phyloP scores from a whole-genome alignment of 768 basidiomycete genomes.

The Pholiota microspora region DNA sequence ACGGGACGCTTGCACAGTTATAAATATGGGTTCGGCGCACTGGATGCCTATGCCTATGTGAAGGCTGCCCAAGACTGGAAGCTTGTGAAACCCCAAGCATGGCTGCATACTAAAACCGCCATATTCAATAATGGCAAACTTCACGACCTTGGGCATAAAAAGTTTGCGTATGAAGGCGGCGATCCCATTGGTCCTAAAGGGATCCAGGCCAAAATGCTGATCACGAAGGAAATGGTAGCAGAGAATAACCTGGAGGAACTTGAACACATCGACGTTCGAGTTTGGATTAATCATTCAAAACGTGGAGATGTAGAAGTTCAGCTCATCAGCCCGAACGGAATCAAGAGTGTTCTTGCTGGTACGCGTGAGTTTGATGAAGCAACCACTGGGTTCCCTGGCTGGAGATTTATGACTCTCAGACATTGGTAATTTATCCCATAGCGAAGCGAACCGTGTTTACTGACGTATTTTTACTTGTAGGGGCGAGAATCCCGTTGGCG shows the following conservation, averaged over 20 bases:
- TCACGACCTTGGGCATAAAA: constrained; percentile 32
- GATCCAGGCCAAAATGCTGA: constrained; percentile 52
- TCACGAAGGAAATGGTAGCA: constrained; percentile 64
- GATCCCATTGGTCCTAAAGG: constrained; percentile 63
- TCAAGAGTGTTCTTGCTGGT: constrained; percentile 80
- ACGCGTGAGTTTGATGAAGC: constrained; percentile 64
- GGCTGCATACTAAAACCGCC: constrained; percentile 74
- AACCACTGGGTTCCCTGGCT: constrained; percentile 75
- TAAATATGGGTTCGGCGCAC: constrained; percentile 92
- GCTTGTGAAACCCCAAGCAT: constrained; percentile 90
- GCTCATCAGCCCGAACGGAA: constrained; percentile 77
- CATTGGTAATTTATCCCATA: constrained; percentile 69
- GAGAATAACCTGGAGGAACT: constrained; percentile 80
- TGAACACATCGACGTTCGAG: constrained; percentile 88
- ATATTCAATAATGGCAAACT: constrained; percentile 62
- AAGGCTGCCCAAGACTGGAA: constrained; percentile 77
- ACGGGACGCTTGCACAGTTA: constrained; percentile 65
- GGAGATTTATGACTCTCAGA: constrained; percentile 96
- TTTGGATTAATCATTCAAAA: constrained; percentile 85
- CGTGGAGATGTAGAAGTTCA: constrained; percentile 94
- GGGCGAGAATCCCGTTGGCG: constrained; percentile 89
- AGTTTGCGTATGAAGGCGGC: constrained; percentile 60
- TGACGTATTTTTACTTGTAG: constrained; percentile 38
- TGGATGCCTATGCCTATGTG: constrained; percentile 82
- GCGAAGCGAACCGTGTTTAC: background rate